A percentile compares a stretch with the other conserved stretches of the same genome.
phyloP scores from a whole-genome alignment of 352 stramenopile species.

The Globisporangium polare region DNA sequence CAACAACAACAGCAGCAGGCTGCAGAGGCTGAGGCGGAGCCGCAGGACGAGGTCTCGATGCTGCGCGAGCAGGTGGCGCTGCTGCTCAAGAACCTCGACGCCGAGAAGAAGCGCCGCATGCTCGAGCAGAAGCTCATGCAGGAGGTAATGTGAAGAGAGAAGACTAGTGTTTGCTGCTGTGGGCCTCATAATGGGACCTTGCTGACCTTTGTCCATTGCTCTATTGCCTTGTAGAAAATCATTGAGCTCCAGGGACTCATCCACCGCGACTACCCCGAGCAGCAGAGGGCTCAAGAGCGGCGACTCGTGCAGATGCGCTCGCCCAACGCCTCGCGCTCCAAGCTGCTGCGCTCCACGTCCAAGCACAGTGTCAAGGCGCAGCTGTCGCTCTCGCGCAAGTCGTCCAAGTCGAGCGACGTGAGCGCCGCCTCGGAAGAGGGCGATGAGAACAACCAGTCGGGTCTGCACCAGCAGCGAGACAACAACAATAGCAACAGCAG shows the following conservation, averaged over 20 bases:
- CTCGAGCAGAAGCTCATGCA: conserved; percentile 69
- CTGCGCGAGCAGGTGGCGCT: conserved; percentile 57
- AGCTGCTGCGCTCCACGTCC: conserved; percentile 4
- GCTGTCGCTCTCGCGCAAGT: conserved; percentile 6
- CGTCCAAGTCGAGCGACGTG: conserved; percentile 15
- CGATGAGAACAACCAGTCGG: conserved; percentile 2
- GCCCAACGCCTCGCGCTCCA: conserved; percentile 9
- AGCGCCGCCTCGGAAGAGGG: background rate
- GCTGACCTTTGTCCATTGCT: background rate
- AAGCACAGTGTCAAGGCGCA: conserved; percentile 9
- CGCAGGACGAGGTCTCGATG: conserved; percentile 29
- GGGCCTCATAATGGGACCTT: background rate
- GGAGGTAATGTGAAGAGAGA: conserved; percentile 23
- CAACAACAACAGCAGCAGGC: background rate
- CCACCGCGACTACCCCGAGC: conserved; percentile 39
- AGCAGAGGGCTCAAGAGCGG: conserved; percentile 32
- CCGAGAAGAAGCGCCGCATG: conserved; percentile 63
- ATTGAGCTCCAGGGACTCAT: conserved; percentile 68
- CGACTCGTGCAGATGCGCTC: conserved; percentile 23
- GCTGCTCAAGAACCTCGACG: conserved; percentile 50
- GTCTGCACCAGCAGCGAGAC: conserved; percentile 12
- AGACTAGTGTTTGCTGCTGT: no score
- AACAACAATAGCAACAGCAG: background rate
- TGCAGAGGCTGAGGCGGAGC: conserved; percentile 9
- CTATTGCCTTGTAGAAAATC: conserved; percentile 43